Evolutionary conservation across 2,329 filamentous ascomycete species (phyloP), one percentile per base, ranked within the genome.

Genomic region (Daldinia eschscholtzii): DNA sequence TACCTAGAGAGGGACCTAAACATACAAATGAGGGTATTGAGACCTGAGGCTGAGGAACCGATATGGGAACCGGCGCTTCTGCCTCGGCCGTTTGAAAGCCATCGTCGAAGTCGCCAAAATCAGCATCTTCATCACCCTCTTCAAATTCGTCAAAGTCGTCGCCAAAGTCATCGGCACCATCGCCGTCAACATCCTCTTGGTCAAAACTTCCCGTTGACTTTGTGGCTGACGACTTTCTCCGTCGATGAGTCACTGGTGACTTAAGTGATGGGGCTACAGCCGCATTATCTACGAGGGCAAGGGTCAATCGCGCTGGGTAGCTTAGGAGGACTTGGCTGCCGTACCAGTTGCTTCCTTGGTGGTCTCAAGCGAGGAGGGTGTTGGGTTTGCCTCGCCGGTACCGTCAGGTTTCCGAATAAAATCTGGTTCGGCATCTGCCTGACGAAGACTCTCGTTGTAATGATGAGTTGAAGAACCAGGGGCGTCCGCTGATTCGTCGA

Each of bases 31-130:
- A 77, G 23, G 80, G 75, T 70, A 80, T 77, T 67, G 81, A 79
- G 53, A 76, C 66, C 67, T 80, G 76, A 64, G 80, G 76, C 71
- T 76, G 78, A 69, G 76, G 74, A 70, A 79, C 71, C 46, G 77
- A 68, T 50, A 76, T 76, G 30, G 78, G 73, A 53, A 75, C 74
- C 5, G 74, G 59, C 55, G 77, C 64, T 44, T 79, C 72, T 30
- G 80, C 76, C 61, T 83, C 83, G 64, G 87, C 79, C 77, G 88
- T 83, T 75, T 93, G 87, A 77, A 93, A 93, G 41, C 85, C 89
- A 72, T 91, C 91, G 76, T 92, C 90, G 80, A 93, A 93, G 75
- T 92, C 91, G 75, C 89, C 88, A 81, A 91, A 90, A 74, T 87
- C 82, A 50, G 82, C 84, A 72, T 84, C 83, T 64, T 82, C 82